These are phyloP conservation scores for Komagataella ulmi DNA, from an alignment of 805 yeast genomes.

Conservation along the genomic window DNA sequence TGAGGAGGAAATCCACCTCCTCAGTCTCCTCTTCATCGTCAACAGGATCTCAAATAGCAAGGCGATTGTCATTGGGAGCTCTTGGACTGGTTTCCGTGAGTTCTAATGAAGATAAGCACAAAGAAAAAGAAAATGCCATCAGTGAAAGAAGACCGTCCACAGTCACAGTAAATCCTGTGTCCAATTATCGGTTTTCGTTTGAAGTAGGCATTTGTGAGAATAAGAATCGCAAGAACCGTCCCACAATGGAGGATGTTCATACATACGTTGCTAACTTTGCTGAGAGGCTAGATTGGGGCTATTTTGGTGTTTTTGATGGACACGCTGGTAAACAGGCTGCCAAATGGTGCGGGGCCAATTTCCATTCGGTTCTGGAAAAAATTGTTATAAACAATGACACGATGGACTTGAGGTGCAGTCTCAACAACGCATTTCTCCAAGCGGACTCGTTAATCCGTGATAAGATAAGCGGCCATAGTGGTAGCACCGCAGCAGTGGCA, in stretches of 20 bases:
- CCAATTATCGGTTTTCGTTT: slow-evolving; percentile 48
- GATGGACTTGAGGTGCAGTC: slow-evolving; percentile 47
- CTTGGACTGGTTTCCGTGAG: neutral
- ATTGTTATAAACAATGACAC: slow-evolving; percentile 34
- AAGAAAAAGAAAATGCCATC: neutral
- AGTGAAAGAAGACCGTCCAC: slow-evolving; percentile 6
- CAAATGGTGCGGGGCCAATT: slow-evolving; percentile 83
- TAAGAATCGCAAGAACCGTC: slow-evolving; percentile 65
- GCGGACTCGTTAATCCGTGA: slow-evolving; percentile 61
- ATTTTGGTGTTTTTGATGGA: slow-evolving; percentile 92
- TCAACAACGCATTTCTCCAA: slow-evolving; percentile 56
- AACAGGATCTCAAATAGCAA: neutral
- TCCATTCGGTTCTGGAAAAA: slow-evolving; percentile 58
- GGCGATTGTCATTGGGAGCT: neutral
- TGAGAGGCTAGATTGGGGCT: slow-evolving; percentile 86
- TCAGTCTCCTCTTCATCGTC: neutral
- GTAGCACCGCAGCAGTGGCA: slow-evolving; percentile 94
- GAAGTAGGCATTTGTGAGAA: slow-evolving; percentile 89
- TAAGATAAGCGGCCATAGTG: slow-evolving; percentile 60
- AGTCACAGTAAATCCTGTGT: slow-evolving; percentile 17
- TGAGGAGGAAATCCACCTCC: slow-evolving; percentile 1
- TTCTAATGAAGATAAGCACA: neutral
- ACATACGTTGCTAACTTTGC: slow-evolving; percentile 87
- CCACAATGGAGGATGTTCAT: slow-evolving; percentile 94
- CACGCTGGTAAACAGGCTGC: slow-evolving; percentile 94